Evolutionary conservation across 768 basidiomycete species (phyloP).

Genomic region (Amanita brunnescens): DNA sequence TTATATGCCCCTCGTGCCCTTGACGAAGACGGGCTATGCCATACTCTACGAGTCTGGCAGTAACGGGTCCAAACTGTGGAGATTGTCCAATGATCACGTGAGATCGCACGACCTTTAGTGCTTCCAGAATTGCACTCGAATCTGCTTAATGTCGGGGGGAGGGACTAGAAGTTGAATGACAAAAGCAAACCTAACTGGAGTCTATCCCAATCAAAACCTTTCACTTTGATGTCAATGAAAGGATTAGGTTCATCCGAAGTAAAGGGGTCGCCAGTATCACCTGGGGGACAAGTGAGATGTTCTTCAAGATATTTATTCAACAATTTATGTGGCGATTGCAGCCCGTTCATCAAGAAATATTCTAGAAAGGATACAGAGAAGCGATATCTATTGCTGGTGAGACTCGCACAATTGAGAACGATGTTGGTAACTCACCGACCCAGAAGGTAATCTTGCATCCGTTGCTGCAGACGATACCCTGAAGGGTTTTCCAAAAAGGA

Average conservation of each 20-base stretch:
- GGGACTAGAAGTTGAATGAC: conserved; percentile 4
- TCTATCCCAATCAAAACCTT: conserved; percentile 13
- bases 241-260: conserved; percentile 7
- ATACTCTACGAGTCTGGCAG: not conserved
- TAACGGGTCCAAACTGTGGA: conserved; percentile 9
- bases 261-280: conserved; percentile 3
- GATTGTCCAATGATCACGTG: conserved; percentile 11
- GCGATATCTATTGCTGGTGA: not conserved
- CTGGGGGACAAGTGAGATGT: not conserved
- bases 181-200: not conserved
- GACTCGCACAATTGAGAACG: conserved; percentile 7
- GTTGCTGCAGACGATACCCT: conserved; percentile 5
- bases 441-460: conserved; percentile 10
- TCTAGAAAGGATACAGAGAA: conserved; percentile 12
- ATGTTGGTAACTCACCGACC: conserved; percentile 7
- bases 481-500: conserved; percentile 9
- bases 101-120: conserved; percentile 9
- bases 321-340: conserved; percentile 12
- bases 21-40: conserved; percentile 13
- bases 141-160: conserved; percentile 2
- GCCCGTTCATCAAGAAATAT: conserved; percentile 13
- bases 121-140: conserved; percentile 5
- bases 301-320: conserved; percentile 8
- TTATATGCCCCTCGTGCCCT: conserved; percentile 8
- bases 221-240: not conserved